Conservation (phyloP, 768 basidiomycete genomes). For the Russula vinacea region DNA sequence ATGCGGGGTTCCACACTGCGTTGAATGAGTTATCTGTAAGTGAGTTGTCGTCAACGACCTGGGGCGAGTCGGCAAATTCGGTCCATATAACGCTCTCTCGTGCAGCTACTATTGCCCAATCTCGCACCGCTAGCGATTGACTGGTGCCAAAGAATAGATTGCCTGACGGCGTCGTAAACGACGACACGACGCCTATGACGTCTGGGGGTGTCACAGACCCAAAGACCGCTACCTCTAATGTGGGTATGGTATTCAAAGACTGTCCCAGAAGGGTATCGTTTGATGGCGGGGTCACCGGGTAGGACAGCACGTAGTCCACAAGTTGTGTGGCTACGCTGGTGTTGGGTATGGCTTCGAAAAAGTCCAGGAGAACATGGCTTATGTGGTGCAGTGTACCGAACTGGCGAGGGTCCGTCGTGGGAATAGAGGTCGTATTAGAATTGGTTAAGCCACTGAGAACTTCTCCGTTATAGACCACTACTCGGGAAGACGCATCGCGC, state of each 20-base stretch:
- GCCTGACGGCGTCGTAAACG: slow-evolving; percentile 49
- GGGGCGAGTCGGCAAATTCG: slow-evolving; percentile 47
- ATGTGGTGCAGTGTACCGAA: slow-evolving; percentile 55
- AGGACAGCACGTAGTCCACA: slow-evolving; percentile 48
- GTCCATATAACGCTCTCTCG: slow-evolving; percentile 49
- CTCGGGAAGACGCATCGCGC: slow-evolving; percentile 45
- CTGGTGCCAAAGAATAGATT: slow-evolving; percentile 60
- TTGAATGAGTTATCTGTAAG: slow-evolving; percentile 46
- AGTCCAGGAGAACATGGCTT: slow-evolving; percentile 57
- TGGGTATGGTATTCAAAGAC: slow-evolving; percentile 47
- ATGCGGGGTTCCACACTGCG: slow-evolving; percentile 48
- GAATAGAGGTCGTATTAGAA: slow-evolving; percentile 36
- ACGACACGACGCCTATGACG: slow-evolving; percentile 46
- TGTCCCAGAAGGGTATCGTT: slow-evolving; percentile 41
- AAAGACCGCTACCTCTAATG: slow-evolving; percentile 63
- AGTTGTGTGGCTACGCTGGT: slow-evolving; percentile 46
- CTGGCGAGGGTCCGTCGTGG: slow-evolving; percentile 46
- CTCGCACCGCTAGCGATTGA: slow-evolving; percentile 46
- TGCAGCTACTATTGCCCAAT: slow-evolving; percentile 51
- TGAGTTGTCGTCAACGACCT: slow-evolving; percentile 51
- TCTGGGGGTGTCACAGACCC: slow-evolving; percentile 52
- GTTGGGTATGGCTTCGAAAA: slow-evolving; percentile 51
- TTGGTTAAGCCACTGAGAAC: slow-evolving; percentile 48
- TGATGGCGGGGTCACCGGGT: slow-evolving; percentile 42
- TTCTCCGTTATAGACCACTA: slow-evolving; percentile 51